A percentile compares a stretch with the other conserved stretches of the same genome.
These are phyloP conservation scores for Globisporangium orthogonon DNA, from an alignment of 352 stramenopile species.

Conservation along the genomic window DNA sequence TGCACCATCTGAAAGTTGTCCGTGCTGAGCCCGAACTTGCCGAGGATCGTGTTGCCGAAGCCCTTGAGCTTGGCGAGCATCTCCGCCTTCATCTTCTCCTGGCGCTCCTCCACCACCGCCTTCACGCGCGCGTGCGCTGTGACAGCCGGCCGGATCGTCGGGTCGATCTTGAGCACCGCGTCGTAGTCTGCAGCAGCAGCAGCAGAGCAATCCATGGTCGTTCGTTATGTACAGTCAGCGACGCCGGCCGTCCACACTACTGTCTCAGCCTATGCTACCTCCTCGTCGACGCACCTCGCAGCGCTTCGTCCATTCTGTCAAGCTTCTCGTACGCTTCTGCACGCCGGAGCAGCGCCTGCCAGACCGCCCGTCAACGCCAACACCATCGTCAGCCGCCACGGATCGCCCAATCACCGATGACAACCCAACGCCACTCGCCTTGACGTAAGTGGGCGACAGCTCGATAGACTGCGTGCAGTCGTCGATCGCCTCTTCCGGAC, in stretches of 20 bases:
- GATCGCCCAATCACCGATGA: not conserved
- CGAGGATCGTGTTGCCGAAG: constrained; percentile 97
- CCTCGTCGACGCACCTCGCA: constrained; percentile 48
- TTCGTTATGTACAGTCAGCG: no score
- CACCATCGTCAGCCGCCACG: not conserved
- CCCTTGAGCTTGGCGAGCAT: constrained; percentile 98
- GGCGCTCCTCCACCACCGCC: constrained; percentile 89
- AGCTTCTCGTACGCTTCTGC: constrained; percentile 90
- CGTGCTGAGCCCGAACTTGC: constrained; percentile 98
- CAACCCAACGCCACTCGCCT: constrained; percentile 36
- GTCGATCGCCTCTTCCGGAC: constrained; percentile 88
- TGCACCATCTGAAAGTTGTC: constrained; percentile 99
- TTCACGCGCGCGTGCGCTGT: constrained; percentile 72
- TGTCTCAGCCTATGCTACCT: no score
- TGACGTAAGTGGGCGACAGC: constrained; percentile 95
- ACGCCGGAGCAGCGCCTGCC: constrained; percentile 83
- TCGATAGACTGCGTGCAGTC: constrained; percentile 93
- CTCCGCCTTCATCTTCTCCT: constrained; percentile 98
- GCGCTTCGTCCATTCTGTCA: constrained; percentile 92
- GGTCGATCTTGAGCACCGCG: constrained; percentile 91
- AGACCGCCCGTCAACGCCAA: not conserved
- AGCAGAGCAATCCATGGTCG: no score
- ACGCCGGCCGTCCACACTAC: no score
- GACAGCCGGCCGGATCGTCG: constrained; percentile 50
- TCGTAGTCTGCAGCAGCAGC: constrained; percentile 53